These are phyloP conservation scores for Glycine latifolia DNA, from an alignment of 306 rosid species.

Conservation along the genomic window DNA sequence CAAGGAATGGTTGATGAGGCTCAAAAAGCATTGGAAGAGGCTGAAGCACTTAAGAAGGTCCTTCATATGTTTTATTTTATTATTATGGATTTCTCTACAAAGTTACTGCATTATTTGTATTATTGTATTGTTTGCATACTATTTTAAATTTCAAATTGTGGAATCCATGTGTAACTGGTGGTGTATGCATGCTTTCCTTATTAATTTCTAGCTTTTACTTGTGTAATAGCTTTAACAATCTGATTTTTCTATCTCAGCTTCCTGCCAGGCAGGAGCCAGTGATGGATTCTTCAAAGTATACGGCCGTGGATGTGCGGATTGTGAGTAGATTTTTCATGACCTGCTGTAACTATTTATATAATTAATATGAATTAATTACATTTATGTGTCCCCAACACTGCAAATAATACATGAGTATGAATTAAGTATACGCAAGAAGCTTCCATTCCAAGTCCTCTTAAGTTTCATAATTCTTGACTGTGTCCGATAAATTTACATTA, in stretches of 20 bases:
- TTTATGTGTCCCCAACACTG: neutral
- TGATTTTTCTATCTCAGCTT: conserved; percentile 61
- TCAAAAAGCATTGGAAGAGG: conserved; percentile 98
- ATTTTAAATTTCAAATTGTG: neutral
- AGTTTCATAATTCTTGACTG: neutral
- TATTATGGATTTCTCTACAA: conserved; percentile 29
- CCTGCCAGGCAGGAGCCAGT: conserved; percentile 92
- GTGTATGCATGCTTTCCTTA: neutral
- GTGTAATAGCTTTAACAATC: conserved; percentile 20
- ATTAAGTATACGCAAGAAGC: neutral
- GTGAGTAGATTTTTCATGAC: conserved; percentile 62
- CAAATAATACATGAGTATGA: neutral
- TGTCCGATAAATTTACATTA: neutral
- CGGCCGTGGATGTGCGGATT: conserved; percentile 98
- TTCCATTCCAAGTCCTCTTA: neutral
- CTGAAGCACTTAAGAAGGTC: conserved; percentile 99
- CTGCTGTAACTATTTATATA: conserved; percentile 2
- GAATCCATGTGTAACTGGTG: neutral
- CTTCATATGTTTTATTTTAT: conserved; percentile 31
- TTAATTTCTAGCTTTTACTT: conserved; percentile 6
- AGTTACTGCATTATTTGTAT: conserved; percentile 15
- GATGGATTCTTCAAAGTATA: conserved; percentile 86
- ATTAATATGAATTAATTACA: neutral
- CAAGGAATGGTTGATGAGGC: conserved; percentile 99
- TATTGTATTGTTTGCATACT: neutral